Conservation (phyloP, 1,284 basidiomycete species). For the Mixia osmundae region DNA sequence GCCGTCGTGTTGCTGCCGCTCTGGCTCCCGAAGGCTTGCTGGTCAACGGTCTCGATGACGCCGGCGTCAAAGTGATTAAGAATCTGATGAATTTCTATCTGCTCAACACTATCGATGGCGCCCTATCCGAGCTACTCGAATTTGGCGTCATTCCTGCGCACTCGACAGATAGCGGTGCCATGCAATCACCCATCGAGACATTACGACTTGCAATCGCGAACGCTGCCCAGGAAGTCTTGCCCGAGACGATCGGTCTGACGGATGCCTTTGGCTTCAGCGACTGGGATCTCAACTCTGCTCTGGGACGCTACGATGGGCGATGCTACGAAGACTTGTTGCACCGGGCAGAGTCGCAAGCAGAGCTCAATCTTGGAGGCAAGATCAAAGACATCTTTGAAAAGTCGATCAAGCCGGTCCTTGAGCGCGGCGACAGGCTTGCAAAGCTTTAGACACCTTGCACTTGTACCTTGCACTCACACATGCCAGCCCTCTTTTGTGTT, state of each 20-base stretch:
- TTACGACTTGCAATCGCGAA: constrained; percentile 34
- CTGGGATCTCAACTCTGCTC: constrained; percentile 47
- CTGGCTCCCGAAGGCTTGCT: neutral
- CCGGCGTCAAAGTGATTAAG: too few species aligned
- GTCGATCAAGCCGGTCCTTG: too few species aligned
- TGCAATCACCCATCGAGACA: constrained; percentile 28
- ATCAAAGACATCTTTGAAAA: too few species aligned
- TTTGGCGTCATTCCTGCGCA: constrained; percentile 28
- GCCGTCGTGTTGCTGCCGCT: neutral
- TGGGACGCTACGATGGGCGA: constrained; percentile 8
- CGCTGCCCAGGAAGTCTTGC: constrained; percentile 33
- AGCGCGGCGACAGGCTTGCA: too few species aligned
- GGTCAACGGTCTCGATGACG: neutral
- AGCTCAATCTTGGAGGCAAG: too few species aligned
- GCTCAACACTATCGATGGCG: constrained; percentile 33
- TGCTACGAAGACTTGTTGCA: constrained; percentile 12
- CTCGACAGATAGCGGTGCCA: too few species aligned
- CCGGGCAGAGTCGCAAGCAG: too few species aligned
- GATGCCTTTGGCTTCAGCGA: constrained; percentile 55
- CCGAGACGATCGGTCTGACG: constrained; percentile 41
- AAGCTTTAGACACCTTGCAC: too few species aligned
- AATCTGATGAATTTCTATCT: too few species aligned
- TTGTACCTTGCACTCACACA: too few species aligned
- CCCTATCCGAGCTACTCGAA: constrained; percentile 35
- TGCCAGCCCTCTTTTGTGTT: too few species aligned